Conservation (phyloP, 2,329 filamentous ascomycete species). For the Reticulascus tulasneorum region DNA sequence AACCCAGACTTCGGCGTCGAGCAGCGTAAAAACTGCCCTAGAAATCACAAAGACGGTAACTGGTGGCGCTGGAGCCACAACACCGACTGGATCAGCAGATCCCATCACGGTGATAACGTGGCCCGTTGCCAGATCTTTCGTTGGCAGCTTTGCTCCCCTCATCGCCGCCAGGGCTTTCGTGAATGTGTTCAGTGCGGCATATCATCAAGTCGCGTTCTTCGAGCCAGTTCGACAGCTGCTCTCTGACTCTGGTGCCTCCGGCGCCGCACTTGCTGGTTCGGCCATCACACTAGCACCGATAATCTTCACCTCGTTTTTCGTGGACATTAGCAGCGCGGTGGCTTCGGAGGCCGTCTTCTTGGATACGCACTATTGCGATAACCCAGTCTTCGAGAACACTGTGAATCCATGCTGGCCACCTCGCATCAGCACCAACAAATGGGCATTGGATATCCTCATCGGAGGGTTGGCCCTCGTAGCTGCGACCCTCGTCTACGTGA, state of each 20-base stretch:
- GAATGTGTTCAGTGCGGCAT: background rate
- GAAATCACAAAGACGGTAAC: no score
- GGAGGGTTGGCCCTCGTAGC: conserved; percentile 10
- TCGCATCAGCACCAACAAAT: conserved; percentile 12
- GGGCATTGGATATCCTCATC: conserved; percentile 15
- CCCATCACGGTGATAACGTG: conserved; percentile 3
- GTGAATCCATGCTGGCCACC: conserved; percentile 15
- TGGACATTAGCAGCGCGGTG: conserved; percentile 15
- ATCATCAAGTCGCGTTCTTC: background rate
- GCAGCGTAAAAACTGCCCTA: no score
- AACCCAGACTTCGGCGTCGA: no score
- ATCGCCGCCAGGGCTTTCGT: conserved; percentile 5
- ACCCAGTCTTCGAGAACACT: background rate
- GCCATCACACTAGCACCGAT: conserved; percentile 3
- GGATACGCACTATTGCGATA: conserved; percentile 17
- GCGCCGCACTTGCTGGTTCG: conserved; percentile 4
- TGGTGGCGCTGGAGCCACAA: no score
- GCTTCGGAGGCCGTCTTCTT: conserved; percentile 11
- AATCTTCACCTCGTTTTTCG: conserved; percentile 7
- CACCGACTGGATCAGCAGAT: background rate
- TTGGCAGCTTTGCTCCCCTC: conserved; percentile 8
- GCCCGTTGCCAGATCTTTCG: conserved; percentile 1
- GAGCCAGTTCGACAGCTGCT: conserved; percentile 11
- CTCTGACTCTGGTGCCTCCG: conserved; percentile 3
- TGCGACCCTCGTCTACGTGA: conserved; percentile 9